Conservation (phyloP, 306 rosid species). For the Bauhinia variegata region DNA sequence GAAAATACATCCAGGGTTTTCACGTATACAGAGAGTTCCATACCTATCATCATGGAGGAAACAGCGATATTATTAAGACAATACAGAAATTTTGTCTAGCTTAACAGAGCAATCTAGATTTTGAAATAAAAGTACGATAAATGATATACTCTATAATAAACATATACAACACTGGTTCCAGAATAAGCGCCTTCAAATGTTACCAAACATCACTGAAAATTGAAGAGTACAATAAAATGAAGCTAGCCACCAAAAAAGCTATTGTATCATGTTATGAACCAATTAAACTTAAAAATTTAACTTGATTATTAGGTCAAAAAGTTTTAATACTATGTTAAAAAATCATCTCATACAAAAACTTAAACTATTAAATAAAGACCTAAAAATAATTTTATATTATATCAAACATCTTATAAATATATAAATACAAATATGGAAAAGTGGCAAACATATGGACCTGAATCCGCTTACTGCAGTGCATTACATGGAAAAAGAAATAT, state of each 20-base stretch:
- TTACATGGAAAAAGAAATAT: slow-evolving; percentile 8
- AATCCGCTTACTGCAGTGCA: background rate
- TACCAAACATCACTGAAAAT: too few species aligned
- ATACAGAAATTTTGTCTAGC: background rate
- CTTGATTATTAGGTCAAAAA: too few species aligned
- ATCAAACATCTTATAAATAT: background rate
- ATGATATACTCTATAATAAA: background rate
- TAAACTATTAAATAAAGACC: too few species aligned
- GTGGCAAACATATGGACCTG: background rate
- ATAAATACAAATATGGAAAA: slow-evolving; percentile 1
- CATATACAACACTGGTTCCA: background rate
- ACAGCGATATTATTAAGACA: slow-evolving; percentile 2
- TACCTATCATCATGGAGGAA: slow-evolving; percentile 56
- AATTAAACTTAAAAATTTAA: too few species aligned
- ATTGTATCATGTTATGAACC: too few species aligned
- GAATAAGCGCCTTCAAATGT: too few species aligned
- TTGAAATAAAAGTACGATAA: slow-evolving; percentile 6
- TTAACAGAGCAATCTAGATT: slow-evolving; percentile 17
- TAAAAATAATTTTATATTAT: too few species aligned
- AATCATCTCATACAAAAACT: too few species aligned
- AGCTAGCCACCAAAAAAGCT: too few species aligned
- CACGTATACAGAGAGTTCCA: slow-evolving; percentile 93
- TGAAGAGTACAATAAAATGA: too few species aligned
- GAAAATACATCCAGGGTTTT: slow-evolving; percentile 99
- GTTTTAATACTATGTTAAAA: too few species aligned